Evolutionary conservation across 148 eudicot genomes (phyloP), one percentile per base, ranked within the genome.

Genomic region (Cornus controversa): DNA sequence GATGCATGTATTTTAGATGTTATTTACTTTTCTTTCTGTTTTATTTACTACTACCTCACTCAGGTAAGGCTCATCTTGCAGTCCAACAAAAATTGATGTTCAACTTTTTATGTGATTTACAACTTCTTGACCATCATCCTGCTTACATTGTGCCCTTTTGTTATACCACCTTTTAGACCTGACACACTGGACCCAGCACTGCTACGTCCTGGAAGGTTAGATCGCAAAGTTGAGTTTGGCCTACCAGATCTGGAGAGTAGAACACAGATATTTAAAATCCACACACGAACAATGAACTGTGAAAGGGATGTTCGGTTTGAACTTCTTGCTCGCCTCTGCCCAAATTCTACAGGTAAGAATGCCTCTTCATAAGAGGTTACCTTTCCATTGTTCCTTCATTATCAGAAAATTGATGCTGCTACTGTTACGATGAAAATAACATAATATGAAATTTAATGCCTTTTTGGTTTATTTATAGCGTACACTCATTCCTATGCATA

Each of bases 261-360:
- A 78, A 91, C 98, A 15, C 97, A 94, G 77, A 91, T 92, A 42
- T 94, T 94, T 79, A 92, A 90, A 87, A 94, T 94, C 63, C 98
- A 94, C 80, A 90, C 97, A 57, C 85, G 96, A 70, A 94, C 97
- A 42, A 94, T 94, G 98, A 94, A 92, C 78, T 94, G 97, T 81
- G 98, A 93, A 75, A 88, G 98, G 73, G 96, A 91, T 80, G 83
- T 94, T 68, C 89, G 98, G 22, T 94, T 91, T 89, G 98, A 94
- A 75, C 97, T 94, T 68, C 84, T 94, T 72, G 98, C 98, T 79
- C 94, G 98, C 28, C 96, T 94, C 64, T 94, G 98, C 89, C 98
- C 98, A 22, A 94, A 94, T 80, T 91, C 96, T 47, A 94, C 97
- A 34, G 98, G 98, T 94, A 79, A 24, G n/a, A 4, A 14, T 66